phyloP scores from a whole-genome alignment of 1,284 basidiomycete genomes.

The Puccinia sorghi region DNA sequence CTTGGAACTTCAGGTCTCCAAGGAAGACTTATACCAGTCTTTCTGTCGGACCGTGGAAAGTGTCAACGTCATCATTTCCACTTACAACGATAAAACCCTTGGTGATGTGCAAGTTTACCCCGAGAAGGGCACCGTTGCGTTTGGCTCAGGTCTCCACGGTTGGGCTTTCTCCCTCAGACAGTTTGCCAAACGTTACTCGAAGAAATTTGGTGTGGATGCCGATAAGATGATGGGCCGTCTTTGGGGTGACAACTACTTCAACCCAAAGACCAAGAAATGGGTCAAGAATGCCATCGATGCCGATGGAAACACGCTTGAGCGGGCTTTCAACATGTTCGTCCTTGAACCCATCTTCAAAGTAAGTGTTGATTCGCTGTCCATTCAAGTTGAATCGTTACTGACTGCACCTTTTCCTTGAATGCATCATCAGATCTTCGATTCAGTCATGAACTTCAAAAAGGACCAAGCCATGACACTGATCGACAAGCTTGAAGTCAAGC shows the following conservation, averaged over 20 bases:
- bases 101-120: conserved; percentile 99
- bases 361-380: neutral
- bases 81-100: conserved; percentile 89
- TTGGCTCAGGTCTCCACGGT: conserved; percentile 98
- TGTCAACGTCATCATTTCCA: conserved; percentile 98
- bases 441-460: conserved; percentile 99
- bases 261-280: conserved; percentile 97
- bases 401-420: neutral
- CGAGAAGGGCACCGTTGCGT: conserved; percentile 96
- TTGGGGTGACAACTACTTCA: conserved; percentile 99
- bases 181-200: conserved; percentile 91
- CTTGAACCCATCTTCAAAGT: conserved; percentile 95
- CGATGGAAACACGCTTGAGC: conserved; percentile 80
- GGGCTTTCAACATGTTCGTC: conserved; percentile 90
- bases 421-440: conserved; percentile 73
- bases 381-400: neutral
- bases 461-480: conserved; percentile 80
- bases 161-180: conserved; percentile 99
- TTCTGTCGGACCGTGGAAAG: conserved; percentile 97
- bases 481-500: conserved; percentile 95
- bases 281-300: conserved; percentile 73
- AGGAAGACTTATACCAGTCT: conserved; percentile 96
- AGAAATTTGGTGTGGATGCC: conserved; percentile 99
- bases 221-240: conserved; percentile 97
- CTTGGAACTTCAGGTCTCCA: conserved; percentile 94